Percentiles rank a stretch among this genome's conserved stretches.
phyloP scores from a whole-genome alignment of 768 basidiomycete genomes.

The Mrakia gelida region DNA sequence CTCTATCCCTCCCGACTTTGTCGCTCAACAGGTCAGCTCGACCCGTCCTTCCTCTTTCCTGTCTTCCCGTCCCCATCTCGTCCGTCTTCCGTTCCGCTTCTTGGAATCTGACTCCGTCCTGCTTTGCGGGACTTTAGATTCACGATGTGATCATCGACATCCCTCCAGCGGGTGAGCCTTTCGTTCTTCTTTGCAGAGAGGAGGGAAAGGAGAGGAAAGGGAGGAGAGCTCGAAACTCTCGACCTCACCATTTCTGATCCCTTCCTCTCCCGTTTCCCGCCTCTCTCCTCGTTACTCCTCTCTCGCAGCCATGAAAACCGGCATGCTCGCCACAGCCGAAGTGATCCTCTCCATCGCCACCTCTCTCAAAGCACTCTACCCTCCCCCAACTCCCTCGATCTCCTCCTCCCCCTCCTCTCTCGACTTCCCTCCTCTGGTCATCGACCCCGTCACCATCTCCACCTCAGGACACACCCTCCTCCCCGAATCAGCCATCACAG shows the following conservation, averaged over 20 bases:
- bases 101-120: background rate
- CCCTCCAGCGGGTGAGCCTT: constrained; percentile 46
- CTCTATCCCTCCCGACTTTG: constrained; percentile 62
- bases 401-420: background rate
- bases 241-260: too few relatives aligned
- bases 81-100: background rate
- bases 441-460: constrained; percentile 87
- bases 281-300: too few relatives aligned
- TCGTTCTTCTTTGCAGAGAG: too few relatives aligned
- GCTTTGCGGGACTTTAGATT: constrained; percentile 51
- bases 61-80: background rate
- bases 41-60: constrained; percentile 31
- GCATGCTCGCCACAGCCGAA: constrained; percentile 71
- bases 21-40: constrained; percentile 63
- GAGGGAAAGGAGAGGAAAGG: too few relatives aligned
- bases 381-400: background rate
- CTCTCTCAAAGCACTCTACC: constrained; percentile 52
- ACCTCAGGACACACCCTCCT: constrained; percentile 81
- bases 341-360: constrained; percentile 55
- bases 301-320: constrained; percentile 67
- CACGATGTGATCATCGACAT: constrained; percentile 67
- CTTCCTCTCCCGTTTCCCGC: too few relatives aligned
- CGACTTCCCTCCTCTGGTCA: constrained; percentile 54
- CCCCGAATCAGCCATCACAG: constrained; percentile 59
- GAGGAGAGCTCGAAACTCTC: too few relatives aligned